A percentile compares a stretch with the other conserved stretches of the same genome.
phyloP scores from a whole-genome alignment of 164 flowering plant genomes.

The Vitis rupestris region DNA sequence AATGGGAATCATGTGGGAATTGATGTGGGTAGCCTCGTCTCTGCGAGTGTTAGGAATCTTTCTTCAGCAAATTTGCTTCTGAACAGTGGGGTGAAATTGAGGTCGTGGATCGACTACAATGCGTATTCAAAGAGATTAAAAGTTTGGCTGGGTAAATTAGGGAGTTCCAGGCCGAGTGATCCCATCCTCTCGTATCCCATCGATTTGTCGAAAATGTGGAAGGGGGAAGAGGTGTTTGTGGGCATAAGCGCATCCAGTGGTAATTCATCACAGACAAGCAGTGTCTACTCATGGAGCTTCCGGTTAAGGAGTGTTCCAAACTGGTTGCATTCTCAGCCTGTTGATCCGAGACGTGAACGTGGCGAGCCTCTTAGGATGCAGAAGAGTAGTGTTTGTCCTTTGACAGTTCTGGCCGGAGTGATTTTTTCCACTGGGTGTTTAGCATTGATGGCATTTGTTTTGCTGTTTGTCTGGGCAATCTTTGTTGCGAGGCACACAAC shows the following conservation, averaged over 20 bases:
- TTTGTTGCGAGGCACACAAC: slow-evolving; percentile 10
- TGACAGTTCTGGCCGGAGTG: slow-evolving; percentile 23
- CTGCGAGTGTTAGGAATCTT: slow-evolving; percentile 13
- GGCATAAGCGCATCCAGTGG: slow-evolving; percentile 22
- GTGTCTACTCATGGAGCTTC: slow-evolving; percentile 31
- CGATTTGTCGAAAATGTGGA: slow-evolving; percentile 26
- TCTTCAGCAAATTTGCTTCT: slow-evolving; percentile 15
- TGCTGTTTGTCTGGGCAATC: slow-evolving; percentile 26
- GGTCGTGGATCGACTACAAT: slow-evolving; percentile 37
- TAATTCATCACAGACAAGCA: slow-evolving; percentile 17
- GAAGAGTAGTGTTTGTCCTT: slow-evolving; percentile 11
- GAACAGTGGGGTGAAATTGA: slow-evolving; percentile 21
- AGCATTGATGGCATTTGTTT: slow-evolving; percentile 24
- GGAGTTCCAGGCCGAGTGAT: slow-evolving; percentile 22
- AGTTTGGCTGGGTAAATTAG: slow-evolving; percentile 26
- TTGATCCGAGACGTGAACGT: slow-evolving; percentile 17
- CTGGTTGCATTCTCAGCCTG: slow-evolving; percentile 32
- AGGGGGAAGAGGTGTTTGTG: slow-evolving; percentile 22
- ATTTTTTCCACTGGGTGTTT: slow-evolving; percentile 28
- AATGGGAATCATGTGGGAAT: slow-evolving; percentile 24
- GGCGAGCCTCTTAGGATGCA: not conserved
- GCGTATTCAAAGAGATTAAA: slow-evolving; percentile 28
- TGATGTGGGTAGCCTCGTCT: slow-evolving; percentile 18
- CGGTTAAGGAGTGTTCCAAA: slow-evolving; percentile 11
- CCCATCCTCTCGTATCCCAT: slow-evolving; percentile 15